Percentiles rank a stretch among this genome's conserved stretches.
These are phyloP conservation scores for Bipolaris oryzae DNA, from an alignment of 2,329 filamentous ascomycete species.

Conservation along the genomic window DNA sequence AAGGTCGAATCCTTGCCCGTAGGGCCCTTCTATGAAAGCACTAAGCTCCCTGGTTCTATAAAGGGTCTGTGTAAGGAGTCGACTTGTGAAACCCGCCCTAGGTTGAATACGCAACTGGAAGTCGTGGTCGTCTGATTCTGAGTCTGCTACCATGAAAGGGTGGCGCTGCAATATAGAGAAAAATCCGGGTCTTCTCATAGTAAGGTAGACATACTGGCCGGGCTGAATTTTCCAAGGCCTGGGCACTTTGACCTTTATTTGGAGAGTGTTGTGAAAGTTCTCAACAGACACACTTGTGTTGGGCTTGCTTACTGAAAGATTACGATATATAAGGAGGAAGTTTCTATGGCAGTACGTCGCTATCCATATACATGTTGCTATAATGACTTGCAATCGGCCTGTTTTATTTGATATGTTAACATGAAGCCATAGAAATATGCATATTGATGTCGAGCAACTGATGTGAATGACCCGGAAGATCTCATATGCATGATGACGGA, in stretches of 20 bases:
- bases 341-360: constrained; percentile 12
- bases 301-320: constrained; percentile 15
- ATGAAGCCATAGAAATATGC: constrained; percentile 18
- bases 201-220: constrained; percentile 26
- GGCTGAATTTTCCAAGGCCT: constrained; percentile 18
- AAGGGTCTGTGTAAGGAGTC: constrained; percentile 1
- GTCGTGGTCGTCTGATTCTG: neutral
- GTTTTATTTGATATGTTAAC: constrained; percentile 3
- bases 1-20: constrained; percentile 14
- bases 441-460: constrained; percentile 15
- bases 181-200: constrained; percentile 9
- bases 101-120: constrained; percentile 19
- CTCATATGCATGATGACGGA: constrained; percentile 9
- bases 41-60: neutral
- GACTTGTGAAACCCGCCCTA: constrained; percentile 17
- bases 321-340: constrained; percentile 19
- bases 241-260: constrained; percentile 14
- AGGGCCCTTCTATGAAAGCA: constrained; percentile 20
- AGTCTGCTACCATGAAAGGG: constrained; percentile 18
- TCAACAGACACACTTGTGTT: constrained; percentile 14
- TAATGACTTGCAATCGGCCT: constrained; percentile 5
- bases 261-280: constrained; percentile 16
- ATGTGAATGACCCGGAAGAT: constrained; percentile 14
- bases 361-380: constrained; percentile 13
- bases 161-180: constrained; percentile 22